These are phyloP conservation scores for Euclidium syriacum DNA, from an alignment of 345 rosid species.

Conservation along the genomic window DNA sequence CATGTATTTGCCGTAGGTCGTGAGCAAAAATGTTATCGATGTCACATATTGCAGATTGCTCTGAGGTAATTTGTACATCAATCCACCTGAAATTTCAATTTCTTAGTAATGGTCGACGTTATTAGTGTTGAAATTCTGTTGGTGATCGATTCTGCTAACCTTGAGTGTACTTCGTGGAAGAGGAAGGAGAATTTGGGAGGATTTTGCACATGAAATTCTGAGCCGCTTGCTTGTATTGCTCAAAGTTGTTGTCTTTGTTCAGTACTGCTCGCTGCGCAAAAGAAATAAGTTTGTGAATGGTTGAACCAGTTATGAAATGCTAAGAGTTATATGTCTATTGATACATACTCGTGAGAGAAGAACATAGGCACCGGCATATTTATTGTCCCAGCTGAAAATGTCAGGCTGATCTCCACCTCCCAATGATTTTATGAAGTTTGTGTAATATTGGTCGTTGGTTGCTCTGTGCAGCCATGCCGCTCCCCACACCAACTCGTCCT, in stretches of 20 bases:
- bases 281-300: slow-evolving; percentile 42
- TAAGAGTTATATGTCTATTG: not conserved
- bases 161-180: slow-evolving; percentile 74
- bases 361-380: slow-evolving; percentile 76
- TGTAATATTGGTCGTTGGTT: slow-evolving; percentile 48
- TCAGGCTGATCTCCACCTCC: slow-evolving; percentile 73
- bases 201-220: slow-evolving; percentile 83
- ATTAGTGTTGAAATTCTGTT: not conserved
- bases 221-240: slow-evolving; percentile 56
- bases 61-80: slow-evolving; percentile 63
- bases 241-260: slow-evolving; percentile 50
- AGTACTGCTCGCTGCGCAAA: slow-evolving; percentile 33
- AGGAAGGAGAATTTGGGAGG: slow-evolving; percentile 67
- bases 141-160: slow-evolving; percentile 31
- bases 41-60: slow-evolving; percentile 88
- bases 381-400: slow-evolving; percentile 89
- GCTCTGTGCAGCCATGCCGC: slow-evolving; percentile 85
- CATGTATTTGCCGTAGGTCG: slow-evolving; percentile 83
- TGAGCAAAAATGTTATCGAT: slow-evolving; percentile 66
- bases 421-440: slow-evolving; percentile 51
- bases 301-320: slow-evolving; percentile 5
- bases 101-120: not conserved
- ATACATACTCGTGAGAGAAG: slow-evolving; percentile 57
- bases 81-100: slow-evolving; percentile 47
- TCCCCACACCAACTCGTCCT: slow-evolving; percentile 94